Conservation (phyloP, 2,329 filamentous ascomycete genomes). For the Biscogniauxia sp. region DNA sequence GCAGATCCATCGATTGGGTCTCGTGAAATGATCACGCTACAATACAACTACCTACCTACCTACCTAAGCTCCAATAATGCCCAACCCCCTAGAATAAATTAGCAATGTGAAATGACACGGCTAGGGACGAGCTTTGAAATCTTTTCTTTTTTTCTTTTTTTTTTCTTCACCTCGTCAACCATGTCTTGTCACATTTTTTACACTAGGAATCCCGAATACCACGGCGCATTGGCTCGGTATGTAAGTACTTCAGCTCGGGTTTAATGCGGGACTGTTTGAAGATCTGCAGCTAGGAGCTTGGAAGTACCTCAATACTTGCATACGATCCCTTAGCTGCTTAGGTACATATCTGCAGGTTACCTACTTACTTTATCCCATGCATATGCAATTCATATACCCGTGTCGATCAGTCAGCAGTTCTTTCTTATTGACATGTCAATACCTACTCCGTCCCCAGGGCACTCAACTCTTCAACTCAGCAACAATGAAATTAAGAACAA, state of each 20-base stretch:
- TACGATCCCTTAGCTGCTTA: not conserved
- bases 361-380: too few relatives aligned
- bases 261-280: not conserved
- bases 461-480: too few relatives aligned
- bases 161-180: not conserved
- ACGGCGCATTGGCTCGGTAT: not conserved
- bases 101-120: not conserved
- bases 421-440: too few relatives aligned
- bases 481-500: too few relatives aligned
- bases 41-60: too few relatives aligned
- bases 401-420: too few relatives aligned
- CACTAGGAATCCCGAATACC: not conserved
- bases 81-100: not conserved
- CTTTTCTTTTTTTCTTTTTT: too few relatives aligned
- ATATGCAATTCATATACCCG: too few relatives aligned
- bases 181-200: not conserved
- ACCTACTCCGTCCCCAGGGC: too few relatives aligned
- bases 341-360: too few relatives aligned
- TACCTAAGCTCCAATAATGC: not conserved
- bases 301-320: not conserved
- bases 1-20: too few relatives aligned
- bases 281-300: not conserved
- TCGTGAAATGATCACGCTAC: not conserved
- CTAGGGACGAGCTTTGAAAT: too few relatives aligned
- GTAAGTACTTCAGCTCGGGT: not conserved